Conservation (phyloP, 768 basidiomycete species). For the Pleurotus ostreatus region DNA sequence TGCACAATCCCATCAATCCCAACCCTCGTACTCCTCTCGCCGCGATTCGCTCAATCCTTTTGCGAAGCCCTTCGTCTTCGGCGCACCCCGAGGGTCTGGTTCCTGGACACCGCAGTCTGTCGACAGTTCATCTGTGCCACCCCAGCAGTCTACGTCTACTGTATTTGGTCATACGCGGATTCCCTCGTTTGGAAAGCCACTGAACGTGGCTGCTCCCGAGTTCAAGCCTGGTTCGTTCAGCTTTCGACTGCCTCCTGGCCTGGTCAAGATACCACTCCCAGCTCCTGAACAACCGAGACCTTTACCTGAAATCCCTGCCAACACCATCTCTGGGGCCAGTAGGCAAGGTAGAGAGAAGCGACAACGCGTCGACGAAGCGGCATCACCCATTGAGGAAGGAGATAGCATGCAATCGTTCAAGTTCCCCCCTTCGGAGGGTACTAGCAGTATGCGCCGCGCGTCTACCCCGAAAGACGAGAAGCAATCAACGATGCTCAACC, state of each 20-base stretch:
- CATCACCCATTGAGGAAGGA: conserved; percentile 39
- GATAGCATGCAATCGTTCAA: conserved; percentile 73
- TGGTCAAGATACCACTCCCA: conserved; percentile 51
- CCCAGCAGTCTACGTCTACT: conserved; percentile 30
- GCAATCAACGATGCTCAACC: conserved; percentile 30
- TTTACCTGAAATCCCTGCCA: conserved; percentile 25
- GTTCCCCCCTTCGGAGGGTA: conserved; percentile 60
- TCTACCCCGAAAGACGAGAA: conserved; percentile 30
- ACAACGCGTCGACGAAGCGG: conserved; percentile 51
- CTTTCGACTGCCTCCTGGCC: conserved; percentile 68
- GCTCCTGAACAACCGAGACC: conserved; percentile 23
- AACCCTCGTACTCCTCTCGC: conserved; percentile 19
- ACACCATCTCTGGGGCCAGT: conserved; percentile 38
- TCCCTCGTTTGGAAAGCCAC: conserved; percentile 57
- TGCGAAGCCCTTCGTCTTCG: conserved; percentile 85
- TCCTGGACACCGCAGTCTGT: conserved; percentile 30
- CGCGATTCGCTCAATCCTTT: conserved; percentile 63
- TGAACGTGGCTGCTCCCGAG: conserved; percentile 76
- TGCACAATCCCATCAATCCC: conserved; percentile 20
- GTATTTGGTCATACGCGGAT: conserved; percentile 35
- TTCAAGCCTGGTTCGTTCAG: conserved; percentile 79
- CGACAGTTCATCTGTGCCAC: conserved; percentile 15
- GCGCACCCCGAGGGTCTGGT: conserved; percentile 30
- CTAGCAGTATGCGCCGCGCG: conserved; percentile 43
- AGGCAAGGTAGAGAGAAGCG: conserved; percentile 80